Conservation (phyloP, 2,329 filamentous ascomycete species). For the Pezizomycotina sp. region DNA sequence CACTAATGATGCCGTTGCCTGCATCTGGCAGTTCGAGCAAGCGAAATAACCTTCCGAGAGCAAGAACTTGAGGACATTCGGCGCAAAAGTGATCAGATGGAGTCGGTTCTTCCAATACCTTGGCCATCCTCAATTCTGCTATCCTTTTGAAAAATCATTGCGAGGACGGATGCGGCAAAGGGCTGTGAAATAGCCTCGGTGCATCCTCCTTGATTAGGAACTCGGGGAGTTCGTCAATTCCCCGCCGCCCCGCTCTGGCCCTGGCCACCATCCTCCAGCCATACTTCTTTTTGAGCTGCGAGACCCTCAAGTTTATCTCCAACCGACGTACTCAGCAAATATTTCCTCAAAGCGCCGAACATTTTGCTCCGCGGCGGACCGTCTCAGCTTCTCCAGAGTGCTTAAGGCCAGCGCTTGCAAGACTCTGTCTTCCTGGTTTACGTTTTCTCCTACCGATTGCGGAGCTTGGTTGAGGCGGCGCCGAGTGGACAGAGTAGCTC, state of each 20-base stretch:
- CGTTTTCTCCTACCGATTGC: not conserved
- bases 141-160: conserved; percentile 16
- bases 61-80: conserved; percentile 18
- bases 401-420: conserved; percentile 9
- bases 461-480: no score
- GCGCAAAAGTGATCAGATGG: conserved; percentile 15
- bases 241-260: no score
- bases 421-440: conserved; percentile 6
- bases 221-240: conserved; percentile 16
- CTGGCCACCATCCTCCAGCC: no score
- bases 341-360: conserved; percentile 18
- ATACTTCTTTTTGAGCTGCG: no score
- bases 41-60: conserved; percentile 18
- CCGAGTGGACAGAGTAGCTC: no score
- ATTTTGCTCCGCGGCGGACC: conserved; percentile 11
- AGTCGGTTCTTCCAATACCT: conserved; percentile 14
- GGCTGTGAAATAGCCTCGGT: conserved; percentile 12
- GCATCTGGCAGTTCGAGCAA: conserved; percentile 16
- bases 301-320: no score
- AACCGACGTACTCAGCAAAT: conserved; percentile 16
- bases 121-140: conserved; percentile 10
- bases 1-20: conserved; percentile 12
- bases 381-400: conserved; percentile 8
- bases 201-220: conserved; percentile 16
- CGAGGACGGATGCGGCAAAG: conserved; percentile 14